Evolutionary conservation across 768 basidiomycete genomes (phyloP).

Genomic region (Lactifluus volemus): DNA sequence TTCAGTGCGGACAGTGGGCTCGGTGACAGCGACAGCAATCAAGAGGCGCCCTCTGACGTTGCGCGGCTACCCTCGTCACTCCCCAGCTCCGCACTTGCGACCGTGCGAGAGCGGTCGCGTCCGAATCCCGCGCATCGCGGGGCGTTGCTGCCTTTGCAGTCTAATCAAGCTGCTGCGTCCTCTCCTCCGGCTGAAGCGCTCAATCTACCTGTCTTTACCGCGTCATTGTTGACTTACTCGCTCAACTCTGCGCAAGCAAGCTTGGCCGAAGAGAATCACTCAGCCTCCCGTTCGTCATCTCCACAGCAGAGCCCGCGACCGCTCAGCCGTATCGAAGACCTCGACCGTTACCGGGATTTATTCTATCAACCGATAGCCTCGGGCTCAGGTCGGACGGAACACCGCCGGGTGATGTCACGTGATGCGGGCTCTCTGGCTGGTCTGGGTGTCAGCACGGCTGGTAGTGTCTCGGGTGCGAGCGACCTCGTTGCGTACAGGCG

Average conservation of each 20-base stretch:
- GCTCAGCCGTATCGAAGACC: slow-evolving; percentile 51
- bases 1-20: slow-evolving; percentile 37
- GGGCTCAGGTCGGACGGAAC: slow-evolving; percentile 8
- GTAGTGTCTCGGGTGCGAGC: not conserved
- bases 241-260: slow-evolving; percentile 9
- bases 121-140: not conserved
- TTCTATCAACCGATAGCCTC: slow-evolving; percentile 47
- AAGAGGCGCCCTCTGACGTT: not conserved
- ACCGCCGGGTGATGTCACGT: slow-evolving; percentile 12
- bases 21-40: slow-evolving; percentile 37
- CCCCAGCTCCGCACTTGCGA: not conserved
- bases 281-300: slow-evolving; percentile 28
- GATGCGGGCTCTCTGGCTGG: slow-evolving; percentile 21
- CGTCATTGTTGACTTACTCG: slow-evolving; percentile 8
- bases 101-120: not conserved
- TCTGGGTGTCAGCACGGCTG: slow-evolving; percentile 22
- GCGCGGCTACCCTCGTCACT: slow-evolving; percentile 10
- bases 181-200: slow-evolving; percentile 23
- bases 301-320: slow-evolving; percentile 41
- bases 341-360: slow-evolving; percentile 66
- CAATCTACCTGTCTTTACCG: slow-evolving; percentile 24
- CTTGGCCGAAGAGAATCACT: slow-evolving; percentile 11
- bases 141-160: slow-evolving; percentile 2
- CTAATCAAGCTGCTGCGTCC: slow-evolving; percentile 24
- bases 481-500: slow-evolving; percentile 33